Evolutionary conservation across 768 basidiomycete species (phyloP).

Genomic region (Boletus subparvulus): DNA sequence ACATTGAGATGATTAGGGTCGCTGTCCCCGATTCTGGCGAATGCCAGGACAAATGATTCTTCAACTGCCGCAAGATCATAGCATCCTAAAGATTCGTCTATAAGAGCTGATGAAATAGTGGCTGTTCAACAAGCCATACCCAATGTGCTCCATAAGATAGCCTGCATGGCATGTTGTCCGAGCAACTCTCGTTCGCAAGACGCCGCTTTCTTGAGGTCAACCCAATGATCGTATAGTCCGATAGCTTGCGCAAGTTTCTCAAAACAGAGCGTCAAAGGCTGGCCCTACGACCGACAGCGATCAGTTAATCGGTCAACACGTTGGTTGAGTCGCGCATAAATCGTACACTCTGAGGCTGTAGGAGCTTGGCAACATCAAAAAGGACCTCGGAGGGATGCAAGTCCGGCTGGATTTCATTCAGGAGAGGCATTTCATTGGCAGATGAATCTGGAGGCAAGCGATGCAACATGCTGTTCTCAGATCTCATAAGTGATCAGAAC

Average conservation of each 20-base stretch:
- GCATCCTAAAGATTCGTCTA: constrained; percentile 51
- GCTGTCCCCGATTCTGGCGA: constrained; percentile 55
- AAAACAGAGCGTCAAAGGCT: constrained; percentile 69
- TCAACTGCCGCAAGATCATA: constrained; percentile 61
- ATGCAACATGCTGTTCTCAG: constrained; percentile 57
- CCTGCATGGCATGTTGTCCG: constrained; percentile 72
- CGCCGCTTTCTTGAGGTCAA: constrained; percentile 52
- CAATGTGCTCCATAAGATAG: constrained; percentile 66
- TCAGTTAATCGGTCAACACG: constrained; percentile 6
- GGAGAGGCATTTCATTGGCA: constrained; percentile 42
- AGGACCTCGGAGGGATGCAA: constrained; percentile 75
- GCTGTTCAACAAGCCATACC: constrained; percentile 41
- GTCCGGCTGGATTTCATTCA: constrained; percentile 76
- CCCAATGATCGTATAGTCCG: constrained; percentile 71
- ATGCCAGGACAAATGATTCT: constrained; percentile 68
- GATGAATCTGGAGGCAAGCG: constrained; percentile 54
- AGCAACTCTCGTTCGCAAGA: constrained; percentile 62
- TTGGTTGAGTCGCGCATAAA: not conserved
- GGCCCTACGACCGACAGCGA: constrained; percentile 46
- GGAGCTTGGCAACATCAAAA: constrained; percentile 74
- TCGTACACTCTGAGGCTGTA: constrained; percentile 61
- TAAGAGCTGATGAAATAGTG: not conserved
- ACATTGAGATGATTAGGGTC: constrained; percentile 63
- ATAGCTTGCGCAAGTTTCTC: constrained; percentile 64
- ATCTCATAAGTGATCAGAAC: constrained; percentile 13